Evolutionary conservation across 148 eudicot species (phyloP), one percentile per base, ranked within the genome.

Genomic region (Chenopodium suecicum): DNA sequence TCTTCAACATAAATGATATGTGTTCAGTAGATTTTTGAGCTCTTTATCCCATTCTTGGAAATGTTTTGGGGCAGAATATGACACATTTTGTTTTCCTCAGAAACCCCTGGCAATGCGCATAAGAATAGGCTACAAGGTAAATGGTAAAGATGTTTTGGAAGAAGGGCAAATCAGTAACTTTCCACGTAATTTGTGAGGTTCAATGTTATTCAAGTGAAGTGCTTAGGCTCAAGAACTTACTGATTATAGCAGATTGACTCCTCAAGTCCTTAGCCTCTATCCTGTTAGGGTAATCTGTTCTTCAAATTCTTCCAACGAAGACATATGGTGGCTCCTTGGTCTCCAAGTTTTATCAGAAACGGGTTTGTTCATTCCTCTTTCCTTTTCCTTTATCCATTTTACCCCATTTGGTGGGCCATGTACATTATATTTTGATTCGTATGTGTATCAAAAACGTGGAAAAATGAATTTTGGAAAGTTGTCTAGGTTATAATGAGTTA

Each of bases 81-180:
- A 76, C 23, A 25, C 75, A 48, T 73, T 63, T 74, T 79, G 37
- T 34, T 74, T 23, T 44, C 50, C 78, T 54, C 97, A 95, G 99
- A 95, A 93, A 93, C 82, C 97, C 82, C 90, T 95, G 74, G 94
- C 92, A 73, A 95, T 95, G 99, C 97, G 99, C 69, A 73, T 93
- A 82, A 88, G 99, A 80, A 93, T 93, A 84, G 83, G 83, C 41
- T 95, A 92, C 89, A 95, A 91, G 89, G 77, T 88, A 44, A 84
- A 93, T 62, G 88, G 86, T 78, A 89, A 92, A 87, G 99, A 92
- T 68, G 82, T 86, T 41, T 80, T 92, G 86, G 99, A 95, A 89
- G 92, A 95, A 89, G 99, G 99, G 20, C 98, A 92, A 87, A 89
- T 95, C 87, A 95, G 81, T 85, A 93, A 93, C 78, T 92, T 95